Base-by-base conservation (phyloP, 306 rosid species). In the Inga oerstediana region DNA sequence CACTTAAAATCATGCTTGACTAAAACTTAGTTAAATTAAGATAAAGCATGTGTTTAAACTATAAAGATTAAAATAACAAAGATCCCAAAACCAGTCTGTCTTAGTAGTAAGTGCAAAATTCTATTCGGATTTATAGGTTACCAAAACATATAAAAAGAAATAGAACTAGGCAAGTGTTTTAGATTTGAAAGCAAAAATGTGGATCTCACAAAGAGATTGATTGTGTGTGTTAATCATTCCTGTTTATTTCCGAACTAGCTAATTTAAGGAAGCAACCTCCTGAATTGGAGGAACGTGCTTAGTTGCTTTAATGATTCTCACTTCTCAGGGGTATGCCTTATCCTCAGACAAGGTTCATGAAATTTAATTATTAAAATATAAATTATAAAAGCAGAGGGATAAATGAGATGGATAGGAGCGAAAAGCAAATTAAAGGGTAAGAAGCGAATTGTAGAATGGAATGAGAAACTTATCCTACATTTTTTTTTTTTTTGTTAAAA, bases 361-460 rank as follows among this genome's bases (percentile, higher is more conserved):
- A 58, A 58, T 56, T 6, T 10, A 45, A 45, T 11, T 46, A 46
- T 46, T 44, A 44, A 46, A 46, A 46, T 15, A 4, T 14, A n/a
- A 7, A 20, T 58, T 58, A 20, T n/a, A 20, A 58, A 20, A 7
- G 27, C 27, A 19, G 24, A 58, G 12, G 20, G 27, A 58, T n/a
- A 58, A 20, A n/a, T 2, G 64, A 58, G 66, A 46, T 72, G 20
- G 12, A 61, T 12, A 73, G 41, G 10, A 72, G 45, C 44, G 54
- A 77, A 81, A 6, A 81, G 46, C 58, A 51, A 39, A 39, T 39
- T 39, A 39, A 37, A 70, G 52, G 43, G 76, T 37, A 70, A 30
- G 32, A 66, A 56, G 19, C 10, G 62, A 56, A 24, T 14, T 49
- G 16, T 59, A 22, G 41, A 52, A 51, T 56, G 44, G 58, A 34